These are phyloP conservation scores for Periconia sp. DNA, from an alignment of 2,329 filamentous ascomycete species.

Conservation along the genomic window DNA sequence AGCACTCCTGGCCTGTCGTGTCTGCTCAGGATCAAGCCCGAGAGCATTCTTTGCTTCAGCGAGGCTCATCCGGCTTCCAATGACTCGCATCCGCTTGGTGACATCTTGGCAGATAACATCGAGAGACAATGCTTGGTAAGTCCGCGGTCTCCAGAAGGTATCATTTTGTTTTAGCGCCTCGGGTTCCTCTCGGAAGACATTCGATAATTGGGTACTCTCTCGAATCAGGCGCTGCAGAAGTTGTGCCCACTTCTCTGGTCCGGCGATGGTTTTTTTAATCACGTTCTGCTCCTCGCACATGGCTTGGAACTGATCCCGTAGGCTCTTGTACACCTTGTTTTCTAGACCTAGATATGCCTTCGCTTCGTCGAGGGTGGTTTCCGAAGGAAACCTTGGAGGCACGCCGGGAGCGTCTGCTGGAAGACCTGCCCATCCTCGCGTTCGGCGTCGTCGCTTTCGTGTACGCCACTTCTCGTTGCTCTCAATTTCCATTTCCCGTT, in stretches of 20 bases:
- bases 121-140: constrained; percentile 71
- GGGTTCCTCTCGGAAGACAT: constrained; percentile 63
- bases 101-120: constrained; percentile 83
- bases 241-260: constrained; percentile 74
- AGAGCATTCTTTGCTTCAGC: constrained; percentile 76
- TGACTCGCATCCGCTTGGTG: constrained; percentile 75
- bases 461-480: constrained; percentile 67
- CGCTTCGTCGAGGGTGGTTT: constrained; percentile 81
- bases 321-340: constrained; percentile 65
- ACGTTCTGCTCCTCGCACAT: constrained; percentile 73
- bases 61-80: constrained; percentile 71
- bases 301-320: constrained; percentile 70
- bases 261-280: constrained; percentile 77
- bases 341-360: constrained; percentile 72
- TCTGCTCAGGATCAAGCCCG: constrained; percentile 71
- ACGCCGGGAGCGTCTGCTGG: constrained; percentile 71
- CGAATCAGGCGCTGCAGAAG: constrained; percentile 71
- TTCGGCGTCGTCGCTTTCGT: constrained; percentile 71
- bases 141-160: constrained; percentile 43
- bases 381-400: constrained; percentile 77
- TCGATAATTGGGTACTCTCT: constrained; percentile 68
- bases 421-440: constrained; percentile 70
- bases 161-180: constrained; percentile 55
- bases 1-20: constrained; percentile 67
- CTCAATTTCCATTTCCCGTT: constrained; percentile 59